Conservation (phyloP, 805 yeast genomes). For the Metschnikowia orientalis region DNA sequence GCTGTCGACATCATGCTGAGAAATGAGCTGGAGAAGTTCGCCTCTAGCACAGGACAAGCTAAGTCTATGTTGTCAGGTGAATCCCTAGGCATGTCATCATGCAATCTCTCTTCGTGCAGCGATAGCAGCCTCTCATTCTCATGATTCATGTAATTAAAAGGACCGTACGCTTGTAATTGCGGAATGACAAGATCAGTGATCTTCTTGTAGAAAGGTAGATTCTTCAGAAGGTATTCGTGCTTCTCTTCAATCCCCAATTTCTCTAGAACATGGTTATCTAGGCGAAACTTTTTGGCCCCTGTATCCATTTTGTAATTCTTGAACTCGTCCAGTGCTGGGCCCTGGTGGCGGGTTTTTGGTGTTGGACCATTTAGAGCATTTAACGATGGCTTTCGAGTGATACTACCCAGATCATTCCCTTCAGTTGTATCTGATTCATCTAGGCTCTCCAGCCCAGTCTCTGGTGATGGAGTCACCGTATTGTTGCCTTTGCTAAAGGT, state of each 20-base stretch:
- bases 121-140: no score
- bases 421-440: no score
- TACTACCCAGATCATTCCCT: no score
- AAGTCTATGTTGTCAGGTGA: conserved; percentile 26
- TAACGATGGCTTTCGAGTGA: no score
- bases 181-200: conserved; percentile 17
- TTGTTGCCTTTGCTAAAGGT: no score
- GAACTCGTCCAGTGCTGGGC: no score
- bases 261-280: conserved; percentile 8
- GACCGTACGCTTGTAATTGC: conserved; percentile 13
- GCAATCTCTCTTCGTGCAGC: no score
- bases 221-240: conserved; percentile 10
- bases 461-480: no score
- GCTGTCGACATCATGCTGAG: conserved; percentile 29
- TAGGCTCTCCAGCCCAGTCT: no score
- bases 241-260: conserved; percentile 16
- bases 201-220: conserved; percentile 14
- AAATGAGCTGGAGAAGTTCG: conserved; percentile 24
- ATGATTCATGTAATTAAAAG: conserved; percentile 10
- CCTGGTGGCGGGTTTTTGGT: no score
- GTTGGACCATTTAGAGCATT: no score
- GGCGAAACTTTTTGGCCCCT: conserved; percentile 4
- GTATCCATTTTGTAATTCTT: no score
- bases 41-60: conserved; percentile 24
- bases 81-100: background rate